Conservation (phyloP, 139 green algal species). For the Diplosphaera chodatii region DNA sequence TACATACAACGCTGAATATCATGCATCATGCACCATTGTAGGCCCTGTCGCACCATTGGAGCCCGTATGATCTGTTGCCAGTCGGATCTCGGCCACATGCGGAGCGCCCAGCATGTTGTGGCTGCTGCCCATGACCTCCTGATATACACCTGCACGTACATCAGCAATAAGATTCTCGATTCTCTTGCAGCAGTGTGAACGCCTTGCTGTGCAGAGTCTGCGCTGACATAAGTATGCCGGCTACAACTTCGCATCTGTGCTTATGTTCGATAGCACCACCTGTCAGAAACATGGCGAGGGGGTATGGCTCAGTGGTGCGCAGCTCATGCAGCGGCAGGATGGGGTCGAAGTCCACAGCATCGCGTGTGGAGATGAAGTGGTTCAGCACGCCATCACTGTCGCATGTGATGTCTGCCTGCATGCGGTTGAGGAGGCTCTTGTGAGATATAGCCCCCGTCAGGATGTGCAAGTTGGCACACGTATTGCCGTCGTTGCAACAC, state of each 20-base stretch:
- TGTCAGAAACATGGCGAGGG: conserved; percentile 46
- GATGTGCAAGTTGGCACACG: too few relatives aligned
- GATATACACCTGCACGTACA: conserved; percentile 20
- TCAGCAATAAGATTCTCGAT: neutral
- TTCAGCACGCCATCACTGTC: conserved; percentile 57
- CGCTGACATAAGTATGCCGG: too few relatives aligned
- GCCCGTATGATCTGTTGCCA: neutral
- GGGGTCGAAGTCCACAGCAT: conserved; percentile 8
- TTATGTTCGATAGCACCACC: conserved; percentile 10
- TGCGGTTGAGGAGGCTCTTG: too few relatives aligned
- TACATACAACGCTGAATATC: too few relatives aligned
- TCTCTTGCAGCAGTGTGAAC: too few relatives aligned
- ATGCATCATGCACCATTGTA: too few relatives aligned
- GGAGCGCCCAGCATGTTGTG: conserved; percentile 67
- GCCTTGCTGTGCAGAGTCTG: too few relatives aligned
- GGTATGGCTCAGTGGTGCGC: conserved; percentile 29
- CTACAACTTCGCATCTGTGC: too few relatives aligned
- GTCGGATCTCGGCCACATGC: conserved; percentile 31
- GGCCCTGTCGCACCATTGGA: too few relatives aligned
- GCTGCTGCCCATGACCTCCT: conserved; percentile 53
- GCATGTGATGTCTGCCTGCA: conserved; percentile 51
- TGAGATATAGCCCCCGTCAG: too few relatives aligned
- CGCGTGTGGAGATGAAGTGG: conserved; percentile 39
- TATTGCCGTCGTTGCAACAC: too few relatives aligned
- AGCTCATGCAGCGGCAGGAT: conserved; percentile 47